These are phyloP conservation scores for Pleurotus tuber-regium DNA, from an alignment of 768 basidiomycete species.

Conservation along the genomic window DNA sequence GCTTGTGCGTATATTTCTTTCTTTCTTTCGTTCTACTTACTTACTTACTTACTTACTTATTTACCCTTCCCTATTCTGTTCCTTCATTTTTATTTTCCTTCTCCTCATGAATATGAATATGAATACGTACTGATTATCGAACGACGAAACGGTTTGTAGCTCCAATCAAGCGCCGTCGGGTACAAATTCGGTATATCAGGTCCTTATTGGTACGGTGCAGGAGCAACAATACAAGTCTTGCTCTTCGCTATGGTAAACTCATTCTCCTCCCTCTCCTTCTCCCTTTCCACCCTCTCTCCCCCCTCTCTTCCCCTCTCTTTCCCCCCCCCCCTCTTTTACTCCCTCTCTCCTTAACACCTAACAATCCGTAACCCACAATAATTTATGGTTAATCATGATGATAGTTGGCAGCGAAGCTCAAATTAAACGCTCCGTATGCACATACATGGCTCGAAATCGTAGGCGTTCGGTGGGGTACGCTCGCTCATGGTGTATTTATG, in stretches of 20 bases:
- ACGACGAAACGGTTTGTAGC: no score
- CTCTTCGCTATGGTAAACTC: conserved; percentile 76
- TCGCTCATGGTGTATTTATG: conserved; percentile 83
- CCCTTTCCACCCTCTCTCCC: no score
- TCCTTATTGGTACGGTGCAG: conserved; percentile 90
- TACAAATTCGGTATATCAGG: conserved; percentile 86
- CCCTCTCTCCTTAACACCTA: no score
- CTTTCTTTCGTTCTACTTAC: not conserved
- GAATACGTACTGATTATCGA: no score
- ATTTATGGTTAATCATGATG: conserved; percentile 2
- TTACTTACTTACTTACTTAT: not conserved
- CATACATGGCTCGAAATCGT: conserved; percentile 92
- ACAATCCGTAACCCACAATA: no score
- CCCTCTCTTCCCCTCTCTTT: no score
- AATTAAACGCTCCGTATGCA: conserved; percentile 85
- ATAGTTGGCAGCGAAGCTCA: conserved; percentile 86
- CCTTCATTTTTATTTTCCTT: no score
- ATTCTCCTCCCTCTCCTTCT: not conserved
- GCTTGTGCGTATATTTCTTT: conserved; percentile 40
- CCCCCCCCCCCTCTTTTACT: no score
- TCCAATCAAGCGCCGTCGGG: conserved; percentile 81
- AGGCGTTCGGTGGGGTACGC: conserved; percentile 71
- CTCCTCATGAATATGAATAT: no score
- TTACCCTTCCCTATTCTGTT: no score
- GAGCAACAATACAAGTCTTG: conserved; percentile 85